Evolutionary conservation across 2,329 filamentous ascomycete genomes (phyloP), one percentile per base, ranked within the genome.

Genomic region (Dendrostoma leiphaemia): DNA sequence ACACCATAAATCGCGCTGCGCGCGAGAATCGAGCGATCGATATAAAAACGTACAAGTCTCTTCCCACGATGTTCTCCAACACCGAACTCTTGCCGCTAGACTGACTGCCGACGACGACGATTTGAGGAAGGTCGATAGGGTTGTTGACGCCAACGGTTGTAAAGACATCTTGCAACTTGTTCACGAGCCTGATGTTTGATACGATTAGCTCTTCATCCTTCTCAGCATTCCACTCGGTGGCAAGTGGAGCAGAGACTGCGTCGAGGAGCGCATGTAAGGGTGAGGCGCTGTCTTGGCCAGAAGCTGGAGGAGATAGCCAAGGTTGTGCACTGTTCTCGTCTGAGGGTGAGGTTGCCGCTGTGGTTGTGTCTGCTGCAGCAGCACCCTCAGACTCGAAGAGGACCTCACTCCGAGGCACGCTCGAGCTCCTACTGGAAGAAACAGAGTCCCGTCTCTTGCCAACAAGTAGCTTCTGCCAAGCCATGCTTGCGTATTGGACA

Each of bases 21-120:
- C 19, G 29, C 19, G 26, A 41, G 26, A 49, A n/a, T 46, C 19
- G 38, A 53, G 53, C 37, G 48, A 50, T 43, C 53, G 59, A 59
- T 60, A 55, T 54, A 48, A 23, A 50, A 55, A 81, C 90, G 78
- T 81, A 97, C 93, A 99, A 99, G 77, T 99, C 94, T 79, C 94
- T 85, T 56, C 94, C 94, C 54, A 99, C 94, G 67, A 99, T 99
- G 69, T 99, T 99, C 75, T 99, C 94, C 67, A 99, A 76, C 64
- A 99, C 94, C 17, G 94, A 99, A 81, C 91, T 97, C 86, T 99
- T 99, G 76, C 94, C 94, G 73, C 93, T 97, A 19, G 94, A 99
- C 78, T 99, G 94, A 74, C 92, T 97, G 68, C 94, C 94, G 54
- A 99, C 94, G 63, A 99, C 94, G 64, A 89, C 93, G 71, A 99